A percentile compares a stretch with the other conserved stretches of the same genome.
phyloP scores from a whole-genome alignment of 2,329 filamentous ascomycete species.

The Graphiopsis chlorocephala region DNA sequence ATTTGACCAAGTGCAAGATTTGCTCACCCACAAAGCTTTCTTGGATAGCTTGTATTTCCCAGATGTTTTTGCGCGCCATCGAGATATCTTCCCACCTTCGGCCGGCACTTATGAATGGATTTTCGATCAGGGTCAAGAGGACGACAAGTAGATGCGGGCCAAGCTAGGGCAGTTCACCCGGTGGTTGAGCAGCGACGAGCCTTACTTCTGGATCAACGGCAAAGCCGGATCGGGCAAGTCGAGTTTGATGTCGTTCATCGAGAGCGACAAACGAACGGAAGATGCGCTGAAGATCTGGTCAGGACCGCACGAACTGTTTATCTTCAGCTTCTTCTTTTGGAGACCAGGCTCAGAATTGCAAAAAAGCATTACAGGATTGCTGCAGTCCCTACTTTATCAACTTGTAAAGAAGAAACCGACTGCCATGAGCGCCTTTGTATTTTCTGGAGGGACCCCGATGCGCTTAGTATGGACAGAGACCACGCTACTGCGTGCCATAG shows the following conservation, averaged over 20 bases:
- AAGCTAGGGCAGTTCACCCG: neutral
- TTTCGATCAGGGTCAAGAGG: neutral
- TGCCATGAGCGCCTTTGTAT: neutral
- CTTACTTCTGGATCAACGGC: conserved; percentile 6
- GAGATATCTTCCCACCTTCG: neutral
- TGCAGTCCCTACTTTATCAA: conserved; percentile 4
- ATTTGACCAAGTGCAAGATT: neutral
- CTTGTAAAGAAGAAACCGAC: neutral
- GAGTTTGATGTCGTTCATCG: conserved; percentile 2
- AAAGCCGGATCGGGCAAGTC: conserved; percentile 12
- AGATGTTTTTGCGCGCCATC: neutral
- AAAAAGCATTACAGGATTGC: neutral
- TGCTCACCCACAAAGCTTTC: neutral
- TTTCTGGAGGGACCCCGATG: neutral
- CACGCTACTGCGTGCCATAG: neutral
- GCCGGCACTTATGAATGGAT: conserved; percentile 5
- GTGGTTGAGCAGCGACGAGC: neutral
- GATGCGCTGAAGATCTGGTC: neutral
- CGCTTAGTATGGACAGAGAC: neutral
- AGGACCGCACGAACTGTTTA: neutral
- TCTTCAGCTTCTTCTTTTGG: conserved; percentile 12
- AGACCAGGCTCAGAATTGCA: neutral
- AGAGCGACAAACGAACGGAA: neutral
- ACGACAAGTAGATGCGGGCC: neutral
- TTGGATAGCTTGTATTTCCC: neutral